Evolutionary conservation across 73 alveolate species (phyloP), one percentile per base, ranked within the genome.

Genomic region (Blepharisma stoltei): DNA sequence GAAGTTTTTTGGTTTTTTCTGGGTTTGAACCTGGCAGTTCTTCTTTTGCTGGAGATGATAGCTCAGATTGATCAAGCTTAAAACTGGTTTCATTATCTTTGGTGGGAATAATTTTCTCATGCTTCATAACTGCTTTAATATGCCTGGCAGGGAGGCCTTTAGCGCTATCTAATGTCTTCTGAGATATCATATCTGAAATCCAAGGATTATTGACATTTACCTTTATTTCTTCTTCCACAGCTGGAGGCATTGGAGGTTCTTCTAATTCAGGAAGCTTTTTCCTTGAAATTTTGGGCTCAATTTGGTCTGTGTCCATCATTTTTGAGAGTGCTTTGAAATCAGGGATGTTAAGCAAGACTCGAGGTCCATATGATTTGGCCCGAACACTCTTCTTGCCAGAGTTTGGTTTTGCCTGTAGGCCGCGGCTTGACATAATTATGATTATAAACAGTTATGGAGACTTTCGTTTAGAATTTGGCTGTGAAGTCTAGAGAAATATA

Each of bases 101-200:
- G 48, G 73, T 60, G 46, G 73, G 73, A 38, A 60, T 60, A 25
- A 60, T 60, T 60, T 60, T 60, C 23, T 25, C 73, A 25, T 60
- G 73, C 45, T 20, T 60, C 23, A 8, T 14, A 9, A 60, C 73
- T 20, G 73, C 73, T 9, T 18, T n/a, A 18, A 38, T 14, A 38
- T 60, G 73, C 49, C 73, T n/a, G 48, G 73, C 73, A 18, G 73
- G 73, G 18, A 60, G 38, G 23, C 73, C 73, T 60, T 60, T 60
- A 18, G 73, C 73, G 46, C 49, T 25, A 25, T 60, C 73, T 60
- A 60, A 25, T 18, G 73, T 60, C 73, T 14, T 60, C 46, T 60
- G 14, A 14, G 73, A n/a, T 60, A 14, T 60, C 5, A 60, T 60
- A 8, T 60, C 73, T 8, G 73, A 60, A 1, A 60, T 60, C 73